A percentile compares a stretch with the other conserved stretches of the same genome.
Evolutionary conservation across 2,329 filamentous ascomycete genomes (phyloP).

Genomic region (Trichoderma sp.): DNA sequence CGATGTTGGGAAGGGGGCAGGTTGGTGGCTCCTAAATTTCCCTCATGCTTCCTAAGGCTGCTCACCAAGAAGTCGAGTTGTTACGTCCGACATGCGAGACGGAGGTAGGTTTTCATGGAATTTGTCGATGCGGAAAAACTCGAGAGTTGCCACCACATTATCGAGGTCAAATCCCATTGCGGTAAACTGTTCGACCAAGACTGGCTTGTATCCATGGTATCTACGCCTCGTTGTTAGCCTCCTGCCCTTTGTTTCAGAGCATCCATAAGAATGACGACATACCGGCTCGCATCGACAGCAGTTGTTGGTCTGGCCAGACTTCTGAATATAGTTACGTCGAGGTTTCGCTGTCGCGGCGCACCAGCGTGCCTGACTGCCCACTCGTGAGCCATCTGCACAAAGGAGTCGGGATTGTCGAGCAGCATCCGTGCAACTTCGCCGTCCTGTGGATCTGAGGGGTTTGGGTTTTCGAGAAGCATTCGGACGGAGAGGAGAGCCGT

Average conservation of each 20-base stretch:
- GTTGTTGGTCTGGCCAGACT: conserved; percentile 48
- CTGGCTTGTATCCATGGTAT: conserved; percentile 84
- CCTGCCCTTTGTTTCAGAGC: too few relatives aligned
- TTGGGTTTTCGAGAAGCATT: conserved; percentile 86
- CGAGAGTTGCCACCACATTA: conserved; percentile 80
- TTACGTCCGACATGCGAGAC: conserved; percentile 87
- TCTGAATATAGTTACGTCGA: conserved; percentile 43
- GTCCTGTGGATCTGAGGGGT: conserved; percentile 95
- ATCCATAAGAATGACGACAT: conserved; percentile 18
- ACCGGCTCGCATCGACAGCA: conserved; percentile 30
- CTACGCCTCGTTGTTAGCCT: conserved; percentile 42
- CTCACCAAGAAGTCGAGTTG: conserved; percentile 79
- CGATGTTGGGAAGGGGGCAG: background rate
- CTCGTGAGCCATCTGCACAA: conserved; percentile 78
- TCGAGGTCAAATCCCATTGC: conserved; percentile 90
- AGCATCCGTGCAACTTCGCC: conserved; percentile 93
- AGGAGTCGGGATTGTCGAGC: conserved; percentile 72
- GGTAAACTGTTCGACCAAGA: conserved; percentile 78
- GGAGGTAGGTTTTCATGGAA: conserved; percentile 76
- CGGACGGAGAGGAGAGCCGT: conserved; percentile 90
- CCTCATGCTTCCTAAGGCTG: conserved; percentile 39
- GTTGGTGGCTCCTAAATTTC: background rate
- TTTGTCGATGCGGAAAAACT: conserved; percentile 75
- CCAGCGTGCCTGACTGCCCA: conserved; percentile 86
- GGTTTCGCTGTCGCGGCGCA: conserved; percentile 54